Percentiles rank a stretch among this genome's conserved stretches.
Evolutionary conservation across 225 moss, liverwort and hornwort species (phyloP).

Genomic region (Neckera pumila): DNA sequence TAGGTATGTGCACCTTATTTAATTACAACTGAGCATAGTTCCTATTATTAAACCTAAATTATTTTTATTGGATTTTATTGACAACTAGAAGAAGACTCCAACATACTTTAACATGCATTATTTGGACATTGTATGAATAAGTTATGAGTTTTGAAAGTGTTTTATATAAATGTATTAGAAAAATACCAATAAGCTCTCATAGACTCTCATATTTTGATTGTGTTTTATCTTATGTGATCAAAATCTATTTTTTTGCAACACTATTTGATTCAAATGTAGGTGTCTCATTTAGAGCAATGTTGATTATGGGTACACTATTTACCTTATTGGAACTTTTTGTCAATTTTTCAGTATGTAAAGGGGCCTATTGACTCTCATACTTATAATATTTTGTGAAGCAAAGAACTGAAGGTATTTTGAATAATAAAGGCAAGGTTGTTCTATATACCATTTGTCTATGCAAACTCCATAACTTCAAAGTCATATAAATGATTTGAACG

Average conservation of each 20-base stretch:
- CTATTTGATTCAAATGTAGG: not conserved
- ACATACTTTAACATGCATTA: fast-evolving
- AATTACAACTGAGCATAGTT: not conserved
- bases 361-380: fast-evolving
- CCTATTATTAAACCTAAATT: not conserved
- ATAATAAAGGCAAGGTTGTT: not conserved
- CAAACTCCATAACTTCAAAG: not conserved
- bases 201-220: not conserved
- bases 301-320: not conserved
- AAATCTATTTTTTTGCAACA: fast-evolving
- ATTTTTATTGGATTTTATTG: not conserved
- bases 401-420: not conserved
- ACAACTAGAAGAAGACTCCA: not conserved
- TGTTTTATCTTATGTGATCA: not conserved
- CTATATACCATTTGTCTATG: not conserved
- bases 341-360: not conserved
- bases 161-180: fast-evolving
- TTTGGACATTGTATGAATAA: not conserved
- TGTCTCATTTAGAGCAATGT: not conserved
- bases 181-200: not conserved
- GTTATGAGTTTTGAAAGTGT: not conserved
- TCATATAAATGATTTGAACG: not conserved
- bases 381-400: not conserved
- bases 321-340: not conserved
- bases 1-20: not conserved